Evolutionary conservation across 306 rosid genomes (phyloP).

Genomic region (Oxytropis ochrocephala): DNA sequence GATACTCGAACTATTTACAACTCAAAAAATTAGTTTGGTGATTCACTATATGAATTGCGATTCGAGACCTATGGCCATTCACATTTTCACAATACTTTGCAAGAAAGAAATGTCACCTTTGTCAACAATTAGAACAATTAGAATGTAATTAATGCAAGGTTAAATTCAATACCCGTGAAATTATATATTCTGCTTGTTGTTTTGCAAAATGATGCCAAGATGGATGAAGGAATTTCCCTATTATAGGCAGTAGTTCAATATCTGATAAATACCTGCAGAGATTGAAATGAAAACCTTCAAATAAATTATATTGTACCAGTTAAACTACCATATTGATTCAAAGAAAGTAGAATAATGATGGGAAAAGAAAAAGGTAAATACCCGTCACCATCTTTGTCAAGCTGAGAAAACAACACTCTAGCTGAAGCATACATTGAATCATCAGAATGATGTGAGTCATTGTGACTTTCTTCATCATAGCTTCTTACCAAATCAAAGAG

Average conservation of each 20-base stretch:
- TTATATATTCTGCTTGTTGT: constrained; percentile 79
- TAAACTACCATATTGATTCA: constrained; percentile 1
- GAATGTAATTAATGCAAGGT: neutral
- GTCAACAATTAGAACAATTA: neutral
- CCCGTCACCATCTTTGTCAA: constrained; percentile 92
- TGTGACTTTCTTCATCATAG: constrained; percentile 69
- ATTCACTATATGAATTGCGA: neutral
- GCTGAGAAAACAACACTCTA: constrained; percentile 58
- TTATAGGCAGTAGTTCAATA: constrained; percentile 62
- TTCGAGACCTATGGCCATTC: neutral
- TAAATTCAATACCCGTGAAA: constrained; percentile 62
- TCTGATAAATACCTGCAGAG: constrained; percentile 58
- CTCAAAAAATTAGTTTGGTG: neutral
- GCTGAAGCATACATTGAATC: constrained; percentile 66
- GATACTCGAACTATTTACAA: neutral
- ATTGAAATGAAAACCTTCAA: constrained; percentile 11
- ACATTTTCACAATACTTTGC: neutral
- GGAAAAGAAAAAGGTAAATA: constrained; percentile 24
- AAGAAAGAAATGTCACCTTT: neutral
- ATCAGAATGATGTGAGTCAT: constrained; percentile 42
- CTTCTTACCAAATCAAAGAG: constrained; percentile 85
- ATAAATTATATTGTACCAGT: neutral
- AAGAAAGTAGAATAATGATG: neutral
- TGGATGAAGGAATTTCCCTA: constrained; percentile 88
- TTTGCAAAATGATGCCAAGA: constrained; percentile 87